Percentiles rank a stretch among this genome's conserved stretches.
phyloP scores from a whole-genome alignment of 177 flowering plant species.

The Vitis hybrid region DNA sequence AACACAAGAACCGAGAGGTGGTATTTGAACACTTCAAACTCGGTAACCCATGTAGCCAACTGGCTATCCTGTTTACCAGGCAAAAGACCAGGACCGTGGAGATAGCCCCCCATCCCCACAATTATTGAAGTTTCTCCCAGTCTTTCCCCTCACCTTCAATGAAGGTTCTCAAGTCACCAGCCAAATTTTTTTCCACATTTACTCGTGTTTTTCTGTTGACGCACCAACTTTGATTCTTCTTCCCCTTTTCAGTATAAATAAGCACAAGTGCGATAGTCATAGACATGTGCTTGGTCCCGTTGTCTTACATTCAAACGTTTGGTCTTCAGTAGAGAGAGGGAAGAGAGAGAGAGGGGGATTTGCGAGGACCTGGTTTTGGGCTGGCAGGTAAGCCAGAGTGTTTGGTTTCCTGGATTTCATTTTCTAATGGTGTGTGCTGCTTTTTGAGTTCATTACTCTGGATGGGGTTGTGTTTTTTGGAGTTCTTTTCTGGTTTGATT shows the following conservation, averaged over 20 bases:
- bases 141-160: conserved; percentile 20
- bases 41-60: not conserved
- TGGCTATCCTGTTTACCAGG: not conserved
- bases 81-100: too few species aligned
- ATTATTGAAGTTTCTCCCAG: not conserved
- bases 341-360: too few species aligned
- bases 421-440: conserved; percentile 4
- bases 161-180: conserved; percentile 3
- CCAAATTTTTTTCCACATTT: not conserved
- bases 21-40: too few species aligned
- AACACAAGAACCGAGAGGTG: too few species aligned
- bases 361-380: too few species aligned
- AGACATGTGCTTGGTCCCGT: not conserved
- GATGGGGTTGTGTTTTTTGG: not conserved
- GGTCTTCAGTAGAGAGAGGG: too few species aligned
- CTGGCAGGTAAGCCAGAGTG: not conserved
- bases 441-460: not conserved
- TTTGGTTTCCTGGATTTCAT: not conserved
- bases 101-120: too few species aligned
- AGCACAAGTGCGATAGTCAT: too few species aligned
- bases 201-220: not conserved
- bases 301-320: too few species aligned
- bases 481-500: not conserved
- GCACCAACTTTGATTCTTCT: conserved; percentile 12
- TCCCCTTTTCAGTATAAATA: not conserved